Conservation (phyloP, 805 yeast species). For the Lipomyces chichibuensis region DNA sequence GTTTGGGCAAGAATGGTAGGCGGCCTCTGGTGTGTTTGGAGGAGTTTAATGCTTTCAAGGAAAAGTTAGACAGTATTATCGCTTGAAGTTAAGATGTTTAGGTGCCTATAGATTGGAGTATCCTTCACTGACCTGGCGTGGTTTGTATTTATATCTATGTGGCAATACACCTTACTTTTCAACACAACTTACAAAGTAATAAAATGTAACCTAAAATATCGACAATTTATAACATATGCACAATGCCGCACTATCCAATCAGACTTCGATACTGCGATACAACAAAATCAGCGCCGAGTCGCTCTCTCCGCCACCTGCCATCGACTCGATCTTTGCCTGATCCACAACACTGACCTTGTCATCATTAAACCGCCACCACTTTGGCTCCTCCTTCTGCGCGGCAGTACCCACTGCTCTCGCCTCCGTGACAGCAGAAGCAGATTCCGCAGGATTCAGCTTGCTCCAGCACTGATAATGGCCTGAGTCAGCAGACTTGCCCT, state of each 20-base stretch:
- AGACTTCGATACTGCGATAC: constrained; percentile 79
- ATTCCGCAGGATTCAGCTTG: constrained; percentile 61
- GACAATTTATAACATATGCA: constrained; percentile 11
- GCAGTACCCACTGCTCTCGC: constrained; percentile 24
- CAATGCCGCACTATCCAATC: not conserved
- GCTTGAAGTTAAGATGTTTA: not conserved
- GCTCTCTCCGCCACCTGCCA: constrained; percentile 97
- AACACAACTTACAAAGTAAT: constrained; percentile 1
- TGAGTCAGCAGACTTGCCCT: constrained; percentile 93
- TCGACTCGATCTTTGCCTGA: constrained; percentile 76
- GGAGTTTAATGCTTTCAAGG: constrained; percentile 70
- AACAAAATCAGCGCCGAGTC: constrained; percentile 90
- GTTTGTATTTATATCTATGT: not conserved
- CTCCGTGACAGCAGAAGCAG: constrained; percentile 7
- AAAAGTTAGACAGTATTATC: constrained; percentile 48
- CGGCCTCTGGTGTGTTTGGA: constrained; percentile 81
- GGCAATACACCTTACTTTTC: not conserved
- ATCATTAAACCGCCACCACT: constrained; percentile 95
- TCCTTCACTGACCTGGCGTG: not conserved
- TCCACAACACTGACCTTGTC: constrained; percentile 80
- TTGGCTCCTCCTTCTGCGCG: constrained; percentile 53
- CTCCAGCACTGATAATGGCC: constrained; percentile 96
- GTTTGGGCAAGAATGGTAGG: constrained; percentile 60
- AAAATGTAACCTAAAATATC: not conserved
- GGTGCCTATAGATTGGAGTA: not conserved